Conservation (phyloP, 140 eudicot species). For the Bidens hawaiensis region DNA sequence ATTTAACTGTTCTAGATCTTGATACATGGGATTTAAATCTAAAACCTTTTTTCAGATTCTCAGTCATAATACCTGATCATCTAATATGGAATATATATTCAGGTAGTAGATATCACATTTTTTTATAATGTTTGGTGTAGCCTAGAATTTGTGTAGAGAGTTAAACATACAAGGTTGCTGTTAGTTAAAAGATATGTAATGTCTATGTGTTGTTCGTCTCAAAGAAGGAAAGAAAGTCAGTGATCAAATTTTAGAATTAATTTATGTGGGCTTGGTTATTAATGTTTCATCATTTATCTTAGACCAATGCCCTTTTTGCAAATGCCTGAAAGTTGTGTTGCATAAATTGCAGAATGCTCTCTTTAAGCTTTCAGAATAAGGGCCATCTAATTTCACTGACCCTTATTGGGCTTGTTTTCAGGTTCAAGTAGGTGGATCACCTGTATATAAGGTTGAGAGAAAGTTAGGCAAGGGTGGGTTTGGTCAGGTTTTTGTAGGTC, state of each 20-base stretch:
- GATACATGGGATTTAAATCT: not conserved
- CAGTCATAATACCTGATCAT: not conserved
- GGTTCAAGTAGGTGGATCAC: slow-evolving; percentile 84
- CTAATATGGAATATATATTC: not conserved
- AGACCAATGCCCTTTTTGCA: not conserved
- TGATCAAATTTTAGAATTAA: not conserved
- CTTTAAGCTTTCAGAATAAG: not conserved
- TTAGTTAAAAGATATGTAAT: not conserved
- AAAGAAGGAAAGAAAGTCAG: not conserved
- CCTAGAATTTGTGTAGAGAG: not conserved
- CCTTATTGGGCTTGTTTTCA: slow-evolving; percentile 23
- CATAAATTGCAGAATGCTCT: not conserved
- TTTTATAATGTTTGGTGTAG: not conserved
- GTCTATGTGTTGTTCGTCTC: not conserved
- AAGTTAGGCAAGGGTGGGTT: slow-evolving; percentile 89
- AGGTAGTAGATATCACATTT: not conserved
- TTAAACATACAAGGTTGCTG: not conserved
- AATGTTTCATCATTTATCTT: not conserved
- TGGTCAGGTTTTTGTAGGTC: slow-evolving; percentile 87
- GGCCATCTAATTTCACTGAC: not conserved
- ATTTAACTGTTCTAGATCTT: not conserved
- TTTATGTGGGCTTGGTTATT: not conserved
- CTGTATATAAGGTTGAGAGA: slow-evolving; percentile 67
- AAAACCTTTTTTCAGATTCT: not conserved
- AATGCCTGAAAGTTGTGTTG: not conserved